Conservation (phyloP, 2,329 filamentous ascomycete species). For the Pyrenophora seminiperda region DNA sequence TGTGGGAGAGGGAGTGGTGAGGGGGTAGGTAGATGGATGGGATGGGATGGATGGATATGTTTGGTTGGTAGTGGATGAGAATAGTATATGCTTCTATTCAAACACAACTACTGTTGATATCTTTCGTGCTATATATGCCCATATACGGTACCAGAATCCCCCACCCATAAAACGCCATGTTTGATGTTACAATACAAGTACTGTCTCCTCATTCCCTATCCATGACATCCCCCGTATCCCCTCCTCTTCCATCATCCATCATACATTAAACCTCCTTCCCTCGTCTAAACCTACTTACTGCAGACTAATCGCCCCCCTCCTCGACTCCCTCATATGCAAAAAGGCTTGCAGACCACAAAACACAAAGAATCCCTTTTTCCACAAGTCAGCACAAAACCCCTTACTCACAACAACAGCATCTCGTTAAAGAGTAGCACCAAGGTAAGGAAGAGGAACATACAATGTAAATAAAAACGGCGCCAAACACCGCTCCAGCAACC, state of each 20-base stretch:
- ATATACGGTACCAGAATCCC: constrained; percentile 4
- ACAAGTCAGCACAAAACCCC: constrained; percentile 7
- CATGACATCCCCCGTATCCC: no score
- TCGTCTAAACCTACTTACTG: constrained; percentile 22
- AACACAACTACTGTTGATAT: no score
- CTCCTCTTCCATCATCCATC: neutral
- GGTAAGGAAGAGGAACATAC: no score
- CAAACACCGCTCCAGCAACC: constrained; percentile 84
- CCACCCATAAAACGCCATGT: constrained; percentile 25
- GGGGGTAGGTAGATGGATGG: constrained; percentile 22
- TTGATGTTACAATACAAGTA: constrained; percentile 22
- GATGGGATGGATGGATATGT: constrained; percentile 1
- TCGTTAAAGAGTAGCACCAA: no score
- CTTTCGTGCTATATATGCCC: no score
- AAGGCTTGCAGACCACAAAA: constrained; percentile 91
- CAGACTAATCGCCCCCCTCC: constrained; percentile 83
- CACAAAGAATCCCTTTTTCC: constrained; percentile 83
- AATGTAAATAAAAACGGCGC: constrained; percentile 83
- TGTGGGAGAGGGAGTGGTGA: constrained; percentile 42
- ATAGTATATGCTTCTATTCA: no score
- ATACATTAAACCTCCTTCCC: neutral
- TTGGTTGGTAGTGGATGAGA: constrained; percentile 9
- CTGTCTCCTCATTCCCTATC: neutral
- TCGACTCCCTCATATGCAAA: constrained; percentile 83
- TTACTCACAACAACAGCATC: no score